Conservation (phyloP, 306 rosid genomes). For the Ceratonia siliqua region DNA sequence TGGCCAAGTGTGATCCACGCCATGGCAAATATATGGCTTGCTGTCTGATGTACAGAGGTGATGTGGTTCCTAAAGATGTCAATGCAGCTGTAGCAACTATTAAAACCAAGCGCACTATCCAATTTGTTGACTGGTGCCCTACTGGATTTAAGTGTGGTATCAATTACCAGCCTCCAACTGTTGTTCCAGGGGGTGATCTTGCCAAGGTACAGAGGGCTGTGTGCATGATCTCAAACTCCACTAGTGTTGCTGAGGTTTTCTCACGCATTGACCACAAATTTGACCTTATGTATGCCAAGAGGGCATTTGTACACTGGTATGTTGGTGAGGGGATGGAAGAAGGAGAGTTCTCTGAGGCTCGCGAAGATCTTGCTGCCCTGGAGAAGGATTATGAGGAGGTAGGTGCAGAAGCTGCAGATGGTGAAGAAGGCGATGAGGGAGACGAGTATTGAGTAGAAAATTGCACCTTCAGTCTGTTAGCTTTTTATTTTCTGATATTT, state of each 20-base stretch:
- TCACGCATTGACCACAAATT: conserved; percentile 81
- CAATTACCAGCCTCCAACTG: conserved; percentile 87
- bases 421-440: conserved; percentile 68
- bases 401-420: conserved; percentile 70
- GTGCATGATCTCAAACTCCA: conserved; percentile 86
- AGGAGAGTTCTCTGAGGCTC: conserved; percentile 86
- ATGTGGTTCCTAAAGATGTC: conserved; percentile 84
- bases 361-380: conserved; percentile 81
- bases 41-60: conserved; percentile 84
- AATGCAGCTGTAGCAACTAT: conserved; percentile 84
- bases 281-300: conserved; percentile 82
- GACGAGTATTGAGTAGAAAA: conserved; percentile 52
- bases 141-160: conserved; percentile 88
- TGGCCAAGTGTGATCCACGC: conserved; percentile 86
- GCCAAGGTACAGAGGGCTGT: conserved; percentile 86
- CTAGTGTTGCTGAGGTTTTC: conserved; percentile 84
- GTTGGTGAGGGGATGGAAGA: conserved; percentile 93
- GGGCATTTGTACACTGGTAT: conserved; percentile 89
- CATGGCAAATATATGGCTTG: conserved; percentile 90
- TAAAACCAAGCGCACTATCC: conserved; percentile 83
- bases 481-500: neutral
- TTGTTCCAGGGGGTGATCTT: conserved; percentile 80
- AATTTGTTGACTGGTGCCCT: conserved; percentile 91
- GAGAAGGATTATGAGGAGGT: conserved; percentile 85
- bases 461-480: neutral